Evolutionary conservation across 257 asterid genomes (phyloP), one percentile per base, ranked within the genome.

Genomic region (Solanum okadae): DNA sequence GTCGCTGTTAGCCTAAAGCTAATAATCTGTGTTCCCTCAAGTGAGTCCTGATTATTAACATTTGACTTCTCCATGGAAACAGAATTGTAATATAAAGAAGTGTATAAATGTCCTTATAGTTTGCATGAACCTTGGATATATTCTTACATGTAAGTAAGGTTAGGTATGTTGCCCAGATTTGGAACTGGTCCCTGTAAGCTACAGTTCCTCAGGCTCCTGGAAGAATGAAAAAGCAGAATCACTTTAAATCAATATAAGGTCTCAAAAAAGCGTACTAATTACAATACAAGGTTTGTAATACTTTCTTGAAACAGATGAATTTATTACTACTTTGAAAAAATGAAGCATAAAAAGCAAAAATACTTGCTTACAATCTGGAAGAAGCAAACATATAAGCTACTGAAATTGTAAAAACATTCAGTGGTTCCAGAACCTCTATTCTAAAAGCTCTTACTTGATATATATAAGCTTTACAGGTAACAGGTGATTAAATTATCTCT

Each of bases 161-260:
- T 78, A 16, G 90, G 91, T 88, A 91, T 91, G 89, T 92, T 95
- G 93, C 96, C 94, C 95, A 98, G 93, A 78, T 94, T 91, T 59
- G 99, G 99, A 89, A 97, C 88, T 20, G 94, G 90, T 87, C 99
- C 99, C 90, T 29, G 94, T 93, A 97, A 91, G 91, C 92, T 93
- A 93, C 99, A 97, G 95, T 97, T 97, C 92, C 99, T 93, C 79
- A 97, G 98, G 92, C 99, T 97, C 98, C 99, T 97, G 97, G 89
- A 85, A 90, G 27, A 90, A 91, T 23, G 88, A 88, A 86, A 78
- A 61, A 29, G 70, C 40, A 18, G 18, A 82, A 29, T 49, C 70
- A 49, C 86, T 82, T 82, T 65, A 82, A 82, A 31, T 82, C 35
- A 82, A 29, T 49, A 49, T 49, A 46, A 82, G 86, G 38, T 49